Evolutionary conservation across 2,329 filamentous ascomycete species (phyloP), one percentile per base, ranked within the genome.

Genomic region (Rhynchosporium secalis): DNA sequence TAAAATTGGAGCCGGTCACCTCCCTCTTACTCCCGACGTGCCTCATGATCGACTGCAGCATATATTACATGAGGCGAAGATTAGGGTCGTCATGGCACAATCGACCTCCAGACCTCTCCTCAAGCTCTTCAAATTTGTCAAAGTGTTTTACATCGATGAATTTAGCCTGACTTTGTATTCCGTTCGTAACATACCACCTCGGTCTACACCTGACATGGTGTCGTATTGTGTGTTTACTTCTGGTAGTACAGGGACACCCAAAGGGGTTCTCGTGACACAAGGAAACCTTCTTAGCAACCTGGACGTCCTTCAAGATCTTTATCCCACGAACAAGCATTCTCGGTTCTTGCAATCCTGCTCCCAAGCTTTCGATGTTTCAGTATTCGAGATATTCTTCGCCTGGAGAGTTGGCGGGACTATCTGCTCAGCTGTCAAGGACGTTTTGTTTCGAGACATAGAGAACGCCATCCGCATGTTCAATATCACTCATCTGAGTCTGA

Each of bases 361-460:
- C 0, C 90, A 92, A 71, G 89, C 88, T 0, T 96, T 96, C 71
- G 91, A 96, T 71, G 87, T 96, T 1, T 96, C 91, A 0, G 89
- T 96, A 0, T 96, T 96, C 72, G 92, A 96, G 71, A 93, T 96
- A 13, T 94, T 96, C 73, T 96, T 91, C 69, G 80, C 91, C 0
- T 96, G 92, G 89, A 83, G 84, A 52, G 81, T 82, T 40, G 91
- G 91, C 3, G 91, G 94, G 79, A 89, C 88, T 64, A 79, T 96
- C 12, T 96, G 90, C 71, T 85, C 89, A 1, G 88, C 86, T 0
- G 83, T 80, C 0, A 92, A 93, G 68, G 89, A 95, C 68, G 82
- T 85, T 1, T 76, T 96, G 0, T 91, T 94, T 69, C 80, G 80
- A 45, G 86, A 96, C 68, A 78, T 96, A 8, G 90, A 92, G 72